phyloP scores from a whole-genome alignment of 768 basidiomycete species.

The Boletellus sp. region DNA sequence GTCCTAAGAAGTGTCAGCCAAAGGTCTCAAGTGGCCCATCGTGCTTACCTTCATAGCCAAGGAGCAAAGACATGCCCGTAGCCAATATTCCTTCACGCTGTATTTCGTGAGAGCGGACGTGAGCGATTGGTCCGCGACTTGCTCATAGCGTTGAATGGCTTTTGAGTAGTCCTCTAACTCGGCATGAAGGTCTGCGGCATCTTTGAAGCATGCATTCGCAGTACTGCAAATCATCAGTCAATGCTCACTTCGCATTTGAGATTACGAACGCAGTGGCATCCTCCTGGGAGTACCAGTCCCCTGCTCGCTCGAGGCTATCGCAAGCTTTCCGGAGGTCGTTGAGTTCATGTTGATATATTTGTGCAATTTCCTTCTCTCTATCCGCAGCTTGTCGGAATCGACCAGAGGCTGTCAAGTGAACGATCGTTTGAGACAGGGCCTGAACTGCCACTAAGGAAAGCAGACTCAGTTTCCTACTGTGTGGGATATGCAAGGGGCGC shows the following conservation, averaged over 20 bases:
- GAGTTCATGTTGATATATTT: constrained; percentile 83
- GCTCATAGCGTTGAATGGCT: constrained; percentile 86
- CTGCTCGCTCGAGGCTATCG: constrained; percentile 88
- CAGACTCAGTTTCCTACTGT: constrained; percentile 8
- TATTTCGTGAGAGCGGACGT: constrained; percentile 88
- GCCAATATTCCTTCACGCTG: constrained; percentile 97
- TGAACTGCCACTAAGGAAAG: constrained; percentile 73
- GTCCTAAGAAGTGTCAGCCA: constrained; percentile 52
- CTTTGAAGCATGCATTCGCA: constrained; percentile 93
- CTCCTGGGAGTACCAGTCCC: constrained; percentile 97
- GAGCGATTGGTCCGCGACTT: constrained; percentile 83
- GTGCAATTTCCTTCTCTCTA: constrained; percentile 94
- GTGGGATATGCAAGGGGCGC: background rate
- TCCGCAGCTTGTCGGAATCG: constrained; percentile 98
- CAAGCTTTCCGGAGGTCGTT: constrained; percentile 81
- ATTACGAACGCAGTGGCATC: constrained; percentile 87
- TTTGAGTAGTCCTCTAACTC: constrained; percentile 80
- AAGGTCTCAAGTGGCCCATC: background rate
- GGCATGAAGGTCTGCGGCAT: constrained; percentile 92
- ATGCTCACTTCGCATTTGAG: background rate
- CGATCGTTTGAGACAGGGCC: constrained; percentile 80
- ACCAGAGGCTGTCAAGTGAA: constrained; percentile 75
- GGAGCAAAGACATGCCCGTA: constrained; percentile 81
- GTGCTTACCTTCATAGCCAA: constrained; percentile 77
- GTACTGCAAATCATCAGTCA: constrained; percentile 52